A percentile compares a stretch with the other conserved stretches of the same genome.
Conservation (phyloP, 345 rosid species). For the Linum tenue region DNA sequence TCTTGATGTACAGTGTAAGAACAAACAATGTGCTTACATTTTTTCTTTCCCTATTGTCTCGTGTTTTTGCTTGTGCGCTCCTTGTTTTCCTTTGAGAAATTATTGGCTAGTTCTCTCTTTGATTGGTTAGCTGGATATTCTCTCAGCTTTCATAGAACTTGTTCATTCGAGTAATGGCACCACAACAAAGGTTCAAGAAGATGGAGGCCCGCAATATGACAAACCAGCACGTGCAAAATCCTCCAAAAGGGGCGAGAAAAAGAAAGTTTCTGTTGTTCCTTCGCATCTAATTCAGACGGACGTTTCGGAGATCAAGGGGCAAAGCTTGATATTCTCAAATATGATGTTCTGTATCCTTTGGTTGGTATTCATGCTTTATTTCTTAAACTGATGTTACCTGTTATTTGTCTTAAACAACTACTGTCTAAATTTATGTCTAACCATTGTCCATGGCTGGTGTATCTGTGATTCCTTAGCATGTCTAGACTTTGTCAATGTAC, state of each 20-base stretch:
- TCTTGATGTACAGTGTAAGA: slow-evolving; percentile 85
- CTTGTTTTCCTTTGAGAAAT: background rate
- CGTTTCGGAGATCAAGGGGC: slow-evolving; percentile 66
- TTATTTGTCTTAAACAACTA: no score
- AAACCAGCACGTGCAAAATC: slow-evolving; percentile 31
- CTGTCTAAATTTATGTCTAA: background rate
- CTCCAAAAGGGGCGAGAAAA: slow-evolving; percentile 48
- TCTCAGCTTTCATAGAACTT: slow-evolving; percentile 71
- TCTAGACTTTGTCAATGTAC: slow-evolving; percentile 74
- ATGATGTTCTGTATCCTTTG: slow-evolving; percentile 89
- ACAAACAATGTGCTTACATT: slow-evolving; percentile 1
- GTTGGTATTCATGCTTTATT: background rate
- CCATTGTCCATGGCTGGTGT: background rate
- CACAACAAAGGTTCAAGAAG: slow-evolving; percentile 53
- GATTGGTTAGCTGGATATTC: slow-evolving; percentile 4
- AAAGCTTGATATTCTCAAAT: slow-evolving; percentile 64
- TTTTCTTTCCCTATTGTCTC: background rate
- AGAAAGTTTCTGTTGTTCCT: slow-evolving; percentile 55
- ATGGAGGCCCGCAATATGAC: slow-evolving; percentile 29
- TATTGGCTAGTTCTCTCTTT: background rate
- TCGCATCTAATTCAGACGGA: slow-evolving; percentile 77
- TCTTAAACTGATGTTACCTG: background rate
- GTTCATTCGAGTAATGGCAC: slow-evolving; percentile 90
- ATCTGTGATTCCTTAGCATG: slow-evolving; percentile 35
- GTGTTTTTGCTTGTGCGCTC: background rate